These are phyloP conservation scores for Ophiostoma pallidulum DNA, from an alignment of 2,329 filamentous ascomycete species.

Conservation along the genomic window DNA sequence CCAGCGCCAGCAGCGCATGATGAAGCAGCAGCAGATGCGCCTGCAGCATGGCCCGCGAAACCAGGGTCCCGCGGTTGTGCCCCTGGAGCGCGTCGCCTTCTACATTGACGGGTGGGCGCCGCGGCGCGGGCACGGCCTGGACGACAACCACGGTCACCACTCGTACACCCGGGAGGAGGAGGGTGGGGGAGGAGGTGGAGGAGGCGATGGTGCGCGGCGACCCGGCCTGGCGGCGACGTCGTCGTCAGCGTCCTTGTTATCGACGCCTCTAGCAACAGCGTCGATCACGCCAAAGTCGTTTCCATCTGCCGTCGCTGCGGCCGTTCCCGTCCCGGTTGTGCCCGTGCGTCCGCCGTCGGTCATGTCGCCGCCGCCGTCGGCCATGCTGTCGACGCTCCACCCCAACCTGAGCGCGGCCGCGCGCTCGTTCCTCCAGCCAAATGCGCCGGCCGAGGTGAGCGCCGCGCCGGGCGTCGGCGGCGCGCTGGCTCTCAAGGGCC, in stretches of 20 bases:
- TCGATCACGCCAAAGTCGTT: no score
- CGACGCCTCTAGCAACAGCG: no score
- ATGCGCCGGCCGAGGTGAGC: neutral
- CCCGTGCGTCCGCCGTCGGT: neutral
- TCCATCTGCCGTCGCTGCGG: no score
- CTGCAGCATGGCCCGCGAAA: neutral
- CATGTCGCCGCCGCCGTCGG: no score
- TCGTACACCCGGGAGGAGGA: no score
- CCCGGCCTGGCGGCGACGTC: no score
- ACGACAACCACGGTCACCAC: no score
- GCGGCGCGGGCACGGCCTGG: neutral
- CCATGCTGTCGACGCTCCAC: neutral
- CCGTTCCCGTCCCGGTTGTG: no score
- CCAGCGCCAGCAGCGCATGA: conserved; percentile 1
- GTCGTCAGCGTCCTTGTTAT: no score
- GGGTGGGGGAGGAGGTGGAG: no score
- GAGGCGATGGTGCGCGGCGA: no score
- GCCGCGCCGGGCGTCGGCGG: neutral
- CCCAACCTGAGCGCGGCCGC: neutral
- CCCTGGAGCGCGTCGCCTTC: neutral
- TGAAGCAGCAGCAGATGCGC: neutral
- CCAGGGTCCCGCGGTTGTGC: neutral
- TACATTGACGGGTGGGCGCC: neutral
- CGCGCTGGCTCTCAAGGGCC: neutral
- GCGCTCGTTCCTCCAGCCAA: neutral